These are phyloP conservation scores for Xylaria flabelliformis DNA, from an alignment of 495 filamentous ascomycete species.

Conservation along the genomic window DNA sequence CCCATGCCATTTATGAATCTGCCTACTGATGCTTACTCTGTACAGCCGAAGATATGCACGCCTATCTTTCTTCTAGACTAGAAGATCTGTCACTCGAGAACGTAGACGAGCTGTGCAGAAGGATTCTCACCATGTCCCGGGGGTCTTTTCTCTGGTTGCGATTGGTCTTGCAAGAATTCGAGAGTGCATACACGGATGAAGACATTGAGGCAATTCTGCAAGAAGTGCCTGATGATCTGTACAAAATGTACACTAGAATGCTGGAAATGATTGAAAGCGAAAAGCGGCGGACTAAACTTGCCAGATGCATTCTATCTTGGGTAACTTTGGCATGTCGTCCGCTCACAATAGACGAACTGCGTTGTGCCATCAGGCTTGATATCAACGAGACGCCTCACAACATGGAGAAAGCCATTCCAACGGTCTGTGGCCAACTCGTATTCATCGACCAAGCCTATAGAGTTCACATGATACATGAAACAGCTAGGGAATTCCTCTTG, in stretches of 20 bases:
- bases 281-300: slow-evolving; percentile 31
- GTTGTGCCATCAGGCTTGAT: slow-evolving; percentile 39
- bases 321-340: slow-evolving; percentile 36
- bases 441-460: slow-evolving; percentile 33
- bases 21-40: slow-evolving; percentile 28
- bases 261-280: slow-evolving; percentile 34
- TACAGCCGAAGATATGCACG: slow-evolving; percentile 39
- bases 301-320: slow-evolving; percentile 42
- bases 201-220: slow-evolving; percentile 38
- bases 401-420: slow-evolving; percentile 35
- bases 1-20: background rate
- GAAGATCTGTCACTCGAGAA: slow-evolving; percentile 33
- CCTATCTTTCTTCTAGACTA: slow-evolving; percentile 32
- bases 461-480: slow-evolving; percentile 44
- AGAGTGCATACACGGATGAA: slow-evolving; percentile 39
- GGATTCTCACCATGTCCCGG: slow-evolving; percentile 39
- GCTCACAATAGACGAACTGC: slow-evolving; percentile 39
- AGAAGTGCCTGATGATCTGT: slow-evolving; percentile 37
- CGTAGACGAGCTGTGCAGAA: slow-evolving; percentile 35
- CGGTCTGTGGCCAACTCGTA: slow-evolving; percentile 42
- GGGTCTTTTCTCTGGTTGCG: slow-evolving; percentile 47
- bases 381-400: slow-evolving; percentile 37
- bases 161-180: slow-evolving; percentile 43
- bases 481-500: slow-evolving; percentile 43
- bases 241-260: slow-evolving; percentile 40